Base-by-base conservation (phyloP, 78 protist genomes). In the Cavenderia fasciculata region DNA sequence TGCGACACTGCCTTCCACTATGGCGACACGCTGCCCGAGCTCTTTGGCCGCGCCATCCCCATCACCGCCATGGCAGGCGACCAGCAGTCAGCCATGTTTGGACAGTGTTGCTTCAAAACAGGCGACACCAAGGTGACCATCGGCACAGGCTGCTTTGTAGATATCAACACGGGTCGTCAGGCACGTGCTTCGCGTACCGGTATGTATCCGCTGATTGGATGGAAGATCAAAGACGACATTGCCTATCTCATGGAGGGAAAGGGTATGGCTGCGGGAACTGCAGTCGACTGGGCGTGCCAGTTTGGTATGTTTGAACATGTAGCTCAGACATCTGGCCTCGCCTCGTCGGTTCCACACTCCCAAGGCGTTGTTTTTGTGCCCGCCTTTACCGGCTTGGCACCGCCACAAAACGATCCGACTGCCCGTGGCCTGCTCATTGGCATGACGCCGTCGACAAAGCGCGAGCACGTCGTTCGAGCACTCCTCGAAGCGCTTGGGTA, bases 101-200 rank as follows among this genome's bases (percentile, higher is more conserved):
- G 94, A 11, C 73, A 90, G 40, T 77, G 94, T 36, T 90, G 94
- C 69, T 79, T 82, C 23, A 10, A 70, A 6, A 74, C 77, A 29
- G 94, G 94, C 18, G 87, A 77, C 2, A 72, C 85, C 12, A 82
- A 90, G 34, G 16, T 70, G 21, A 90, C 94, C 3, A 68, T 90
- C 47, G 94, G 94, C 11, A 90, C 94, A 11, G 94, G 94, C 2
- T 68, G 91, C 47, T 90, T 90, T 74, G 94, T 90, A 34, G 44
- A 68, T 49, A 65, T 90, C 31, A 82, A 79, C 57, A 77, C 88
- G 12, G 94, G 94, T 18, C 8, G 38, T 14, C 74, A 65, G 19
- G 78, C 87, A 18, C 29, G 66, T 12, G 85, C 85, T 0, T 78
- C 77, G 8, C 59, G 68, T 27, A 49, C 31, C 40, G 89, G 94